Conservation (phyloP, 2,329 filamentous ascomycete genomes). For the Helotiales sp. region DNA sequence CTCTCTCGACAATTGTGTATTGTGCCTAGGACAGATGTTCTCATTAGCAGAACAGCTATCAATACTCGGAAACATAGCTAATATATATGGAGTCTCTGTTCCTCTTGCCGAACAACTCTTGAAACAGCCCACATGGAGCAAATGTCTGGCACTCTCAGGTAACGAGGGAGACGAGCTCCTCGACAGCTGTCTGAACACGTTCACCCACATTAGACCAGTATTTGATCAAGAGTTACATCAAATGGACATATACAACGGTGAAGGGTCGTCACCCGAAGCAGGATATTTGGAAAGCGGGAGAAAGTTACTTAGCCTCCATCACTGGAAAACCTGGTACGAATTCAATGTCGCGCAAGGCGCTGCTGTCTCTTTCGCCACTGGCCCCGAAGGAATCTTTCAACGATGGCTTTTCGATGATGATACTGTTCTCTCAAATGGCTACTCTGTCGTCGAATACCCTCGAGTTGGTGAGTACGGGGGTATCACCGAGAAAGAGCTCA, state of each 20-base stretch:
- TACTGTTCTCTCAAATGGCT: slow-evolving; percentile 10
- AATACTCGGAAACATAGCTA: too few species aligned
- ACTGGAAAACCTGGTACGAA: slow-evolving; percentile 12
- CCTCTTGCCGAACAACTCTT: neutral
- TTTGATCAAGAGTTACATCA: slow-evolving; percentile 7
- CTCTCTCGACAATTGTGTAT: neutral
- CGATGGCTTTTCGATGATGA: slow-evolving; percentile 9
- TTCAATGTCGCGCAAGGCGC: slow-evolving; percentile 1
- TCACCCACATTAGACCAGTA: neutral
- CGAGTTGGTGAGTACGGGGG: neutral
- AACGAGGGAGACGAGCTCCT: slow-evolving; percentile 15
- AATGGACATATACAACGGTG: slow-evolving; percentile 14
- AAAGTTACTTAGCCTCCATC: slow-evolving; percentile 9
- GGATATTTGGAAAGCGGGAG: slow-evolving; percentile 7
- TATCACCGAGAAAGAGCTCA: slow-evolving; percentile 7
- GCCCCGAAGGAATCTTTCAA: slow-evolving; percentile 10
- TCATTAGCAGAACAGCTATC: too few species aligned
- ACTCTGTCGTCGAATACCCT: slow-evolving; percentile 11
- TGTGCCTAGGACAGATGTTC: too few species aligned
- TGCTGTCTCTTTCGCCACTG: neutral
- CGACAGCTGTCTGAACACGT: neutral
- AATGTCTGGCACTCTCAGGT: neutral
- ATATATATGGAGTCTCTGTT: neutral
- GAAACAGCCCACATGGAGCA: neutral
- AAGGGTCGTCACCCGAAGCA: slow-evolving; percentile 1